Evolutionary conservation across 805 yeast species (phyloP), one percentile per base, ranked within the genome.

Genomic region (Babjeviella inositovora): DNA sequence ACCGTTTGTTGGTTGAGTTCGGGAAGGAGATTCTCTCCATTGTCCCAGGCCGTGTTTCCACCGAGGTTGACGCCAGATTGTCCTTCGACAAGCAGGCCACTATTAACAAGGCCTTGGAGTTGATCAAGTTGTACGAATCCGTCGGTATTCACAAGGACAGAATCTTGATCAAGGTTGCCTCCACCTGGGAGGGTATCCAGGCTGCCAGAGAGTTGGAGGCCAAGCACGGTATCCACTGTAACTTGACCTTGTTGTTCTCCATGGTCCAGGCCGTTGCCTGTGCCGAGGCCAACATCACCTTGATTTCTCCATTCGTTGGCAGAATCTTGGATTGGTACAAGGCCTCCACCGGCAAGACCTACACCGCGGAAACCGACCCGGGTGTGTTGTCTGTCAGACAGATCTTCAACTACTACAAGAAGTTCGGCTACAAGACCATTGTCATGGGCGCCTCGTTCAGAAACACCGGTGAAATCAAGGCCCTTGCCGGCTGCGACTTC

Each of bases 391-490:
- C 95, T 20, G 98, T 90, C 41, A 75, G 72, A 57, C 50, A 47
- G 32, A 90, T 90, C 55, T 90, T 53, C 80, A 79, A 85, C 77
- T 90, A 90, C 73, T 90, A 90, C 79, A 90, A 90, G 75, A 87
- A 87, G 63, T 81, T 55, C 57, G 87, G 75, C 41, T 90, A 90
- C 73, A 68, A 87, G 44, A 90, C 99, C 53, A 85, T 90, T 49
- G 97, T 90, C 47, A 90, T 90, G 99, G 99, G 98, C 58, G 99
- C 99, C 30, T 87, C 97, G 30, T 87, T 90, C 84, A 87, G 99
- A 73, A 90, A 85, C 67, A 55, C 62, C 32, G 94, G 84, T 39
- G 98, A 87, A 63, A 81, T 90, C 58, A 76, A 74, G 57, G 94
- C 92, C 41, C 66, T 90, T 42, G 96, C 98, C 29, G 99, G 99